Evolutionary conservation across 2,329 filamentous ascomycete genomes (phyloP).

Genomic region (Aspergillus vadensis): DNA sequence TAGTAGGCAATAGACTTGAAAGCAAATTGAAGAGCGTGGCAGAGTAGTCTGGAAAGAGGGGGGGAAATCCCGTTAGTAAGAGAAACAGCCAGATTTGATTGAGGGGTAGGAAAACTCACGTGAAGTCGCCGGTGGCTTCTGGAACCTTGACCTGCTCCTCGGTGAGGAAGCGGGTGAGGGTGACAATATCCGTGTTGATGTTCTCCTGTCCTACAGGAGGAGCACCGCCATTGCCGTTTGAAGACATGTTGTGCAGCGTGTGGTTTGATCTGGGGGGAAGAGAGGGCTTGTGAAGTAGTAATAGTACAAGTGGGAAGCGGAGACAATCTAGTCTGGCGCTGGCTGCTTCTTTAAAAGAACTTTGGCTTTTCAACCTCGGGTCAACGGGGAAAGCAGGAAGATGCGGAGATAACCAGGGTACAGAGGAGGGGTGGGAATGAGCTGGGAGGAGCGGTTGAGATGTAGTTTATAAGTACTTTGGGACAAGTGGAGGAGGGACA

Average conservation of each 20-base stretch:
- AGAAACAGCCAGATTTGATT: not conserved
- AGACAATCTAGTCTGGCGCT: slow-evolving; percentile 7
- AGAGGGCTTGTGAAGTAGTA: slow-evolving; percentile 5
- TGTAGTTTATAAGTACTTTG: slow-evolving; percentile 4
- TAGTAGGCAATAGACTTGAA: slow-evolving; percentile 99
- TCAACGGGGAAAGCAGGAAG: slow-evolving; percentile 31
- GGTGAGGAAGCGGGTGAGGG: slow-evolving; percentile 90
- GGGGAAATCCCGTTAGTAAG: not conserved
- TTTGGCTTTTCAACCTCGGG: slow-evolving; percentile 28
- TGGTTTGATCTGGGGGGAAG: slow-evolving; percentile 2
- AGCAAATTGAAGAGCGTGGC: slow-evolving; percentile 96
- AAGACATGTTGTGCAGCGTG: slow-evolving; percentile 34
- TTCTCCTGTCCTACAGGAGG: slow-evolving; percentile 67
- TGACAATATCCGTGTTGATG: slow-evolving; percentile 95
- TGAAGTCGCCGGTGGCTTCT: slow-evolving; percentile 97
- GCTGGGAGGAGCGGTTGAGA: slow-evolving; percentile 1
- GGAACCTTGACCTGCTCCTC: slow-evolving; percentile 93
- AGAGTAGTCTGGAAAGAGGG: slow-evolving; percentile 68
- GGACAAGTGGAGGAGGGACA: not conserved
- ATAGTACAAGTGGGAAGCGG: not conserved
- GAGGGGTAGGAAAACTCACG: slow-evolving; percentile 59
- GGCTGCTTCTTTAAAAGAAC: slow-evolving; percentile 9
- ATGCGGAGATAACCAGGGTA: slow-evolving; percentile 2
- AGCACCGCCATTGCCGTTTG: slow-evolving; percentile 46
- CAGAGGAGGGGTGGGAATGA: not conserved